A percentile compares a stretch with the other conserved stretches of the same genome.
Evolutionary conservation across 805 yeast species (phyloP).

Genomic region (Barnettozyma sucrosica): DNA sequence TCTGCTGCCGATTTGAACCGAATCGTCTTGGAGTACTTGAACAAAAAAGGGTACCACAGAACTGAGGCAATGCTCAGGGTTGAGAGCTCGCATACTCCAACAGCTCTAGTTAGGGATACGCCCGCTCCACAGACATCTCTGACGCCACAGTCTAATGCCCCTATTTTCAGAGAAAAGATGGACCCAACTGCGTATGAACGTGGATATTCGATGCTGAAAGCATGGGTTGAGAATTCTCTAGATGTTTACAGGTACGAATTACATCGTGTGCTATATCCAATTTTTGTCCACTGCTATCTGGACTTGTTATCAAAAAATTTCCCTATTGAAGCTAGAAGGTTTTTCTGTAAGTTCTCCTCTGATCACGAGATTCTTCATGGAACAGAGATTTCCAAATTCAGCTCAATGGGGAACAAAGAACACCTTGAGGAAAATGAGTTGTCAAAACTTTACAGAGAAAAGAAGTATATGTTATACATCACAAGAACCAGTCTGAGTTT

Average conservation of each 20-base stretch:
- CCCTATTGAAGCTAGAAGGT: conserved; percentile 57
- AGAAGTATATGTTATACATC: conserved; percentile 69
- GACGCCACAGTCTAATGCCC: conserved; percentile 4
- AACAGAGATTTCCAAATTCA: conserved; percentile 63
- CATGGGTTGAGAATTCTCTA: conserved; percentile 87
- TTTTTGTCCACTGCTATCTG: conserved; percentile 84
- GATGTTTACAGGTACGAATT: conserved; percentile 90
- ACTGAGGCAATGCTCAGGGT: conserved; percentile 92
- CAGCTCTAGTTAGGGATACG: conserved; percentile 35
- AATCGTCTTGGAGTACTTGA: conserved; percentile 86
- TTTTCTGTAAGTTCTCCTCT: conserved; percentile 65
- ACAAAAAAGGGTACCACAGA: conserved; percentile 88
- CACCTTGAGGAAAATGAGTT: conserved; percentile 79
- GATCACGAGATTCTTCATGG: conserved; percentile 78
- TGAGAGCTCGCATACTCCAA: conserved; percentile 63
- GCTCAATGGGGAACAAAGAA: conserved; percentile 70
- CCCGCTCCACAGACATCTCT: neutral
- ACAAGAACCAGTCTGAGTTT: conserved; percentile 83
- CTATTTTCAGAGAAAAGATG: conserved; percentile 15
- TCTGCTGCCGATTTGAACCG: conserved; percentile 86
- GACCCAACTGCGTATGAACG: conserved; percentile 65
- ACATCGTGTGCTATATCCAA: conserved; percentile 77
- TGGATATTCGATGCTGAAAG: conserved; percentile 73
- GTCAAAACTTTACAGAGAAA: conserved; percentile 66
- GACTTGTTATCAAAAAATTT: conserved; percentile 67